These are phyloP conservation scores for Stachybotrys elegans DNA, from an alignment of 2,329 filamentous ascomycete species.

Conservation along the genomic window DNA sequence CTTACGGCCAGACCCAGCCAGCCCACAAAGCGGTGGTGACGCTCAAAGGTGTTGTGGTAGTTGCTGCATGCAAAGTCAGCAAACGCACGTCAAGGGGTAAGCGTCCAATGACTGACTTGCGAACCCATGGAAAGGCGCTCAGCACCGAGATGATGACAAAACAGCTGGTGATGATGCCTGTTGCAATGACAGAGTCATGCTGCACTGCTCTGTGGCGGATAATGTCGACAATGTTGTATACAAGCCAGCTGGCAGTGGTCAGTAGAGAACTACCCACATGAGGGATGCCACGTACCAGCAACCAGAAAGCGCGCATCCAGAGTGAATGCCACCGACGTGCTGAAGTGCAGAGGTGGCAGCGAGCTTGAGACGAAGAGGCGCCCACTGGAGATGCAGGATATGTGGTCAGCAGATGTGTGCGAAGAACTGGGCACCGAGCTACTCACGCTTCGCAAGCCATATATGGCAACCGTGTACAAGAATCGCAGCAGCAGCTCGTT, in stretches of 20 bases:
- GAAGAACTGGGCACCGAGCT: too few species aligned
- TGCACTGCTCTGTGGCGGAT: constrained; percentile 24
- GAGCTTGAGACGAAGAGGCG: constrained; percentile 28
- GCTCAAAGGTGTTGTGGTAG: constrained; percentile 36
- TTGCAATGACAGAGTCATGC: constrained; percentile 28
- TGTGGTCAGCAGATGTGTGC: too few species aligned
- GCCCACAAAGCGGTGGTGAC: constrained; percentile 35
- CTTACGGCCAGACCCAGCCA: constrained; percentile 33
- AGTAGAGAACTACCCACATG: too few species aligned
- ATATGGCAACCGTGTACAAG: constrained; percentile 30
- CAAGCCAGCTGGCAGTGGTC: constrained; percentile 31
- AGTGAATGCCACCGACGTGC: constrained; percentile 37
- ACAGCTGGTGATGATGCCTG: constrained; percentile 31
- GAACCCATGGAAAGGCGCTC: constrained; percentile 35
- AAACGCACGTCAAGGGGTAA: neutral
- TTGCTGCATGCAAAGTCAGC: constrained; percentile 17
- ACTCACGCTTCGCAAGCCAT: constrained; percentile 30
- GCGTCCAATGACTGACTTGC: constrained; percentile 26
- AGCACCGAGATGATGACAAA: constrained; percentile 31
- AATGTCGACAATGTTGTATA: constrained; percentile 33
- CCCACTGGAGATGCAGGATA: constrained; percentile 27
- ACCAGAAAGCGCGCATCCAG: constrained; percentile 33
- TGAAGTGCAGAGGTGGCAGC: constrained; percentile 30
- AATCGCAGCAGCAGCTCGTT: constrained; percentile 33
- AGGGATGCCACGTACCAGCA: constrained; percentile 26